phyloP scores from a whole-genome alignment of 495 filamentous ascomycete species.

The Penicillium tannophilum region DNA sequence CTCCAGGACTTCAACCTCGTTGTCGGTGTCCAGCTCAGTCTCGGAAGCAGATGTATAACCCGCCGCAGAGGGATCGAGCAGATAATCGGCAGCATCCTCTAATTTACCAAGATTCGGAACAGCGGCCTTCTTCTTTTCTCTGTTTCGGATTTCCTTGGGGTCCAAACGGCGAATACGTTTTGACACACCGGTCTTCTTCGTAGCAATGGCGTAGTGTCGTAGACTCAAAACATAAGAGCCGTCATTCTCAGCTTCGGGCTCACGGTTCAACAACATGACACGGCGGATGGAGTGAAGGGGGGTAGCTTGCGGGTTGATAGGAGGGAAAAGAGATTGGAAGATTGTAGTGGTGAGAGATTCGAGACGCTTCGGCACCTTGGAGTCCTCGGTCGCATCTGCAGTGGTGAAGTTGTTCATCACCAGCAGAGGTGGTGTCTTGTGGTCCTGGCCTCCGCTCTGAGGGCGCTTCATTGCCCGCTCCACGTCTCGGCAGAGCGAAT shows the following conservation, averaged over 20 bases:
- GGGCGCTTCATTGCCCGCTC: slow-evolving; percentile 79
- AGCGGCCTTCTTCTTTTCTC: slow-evolving; percentile 63
- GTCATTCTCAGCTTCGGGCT: slow-evolving; percentile 56
- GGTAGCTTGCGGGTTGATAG: slow-evolving; percentile 89
- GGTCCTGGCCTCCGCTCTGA: slow-evolving; percentile 78
- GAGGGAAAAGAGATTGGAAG: slow-evolving; percentile 95
- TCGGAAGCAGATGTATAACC: slow-evolving; percentile 93
- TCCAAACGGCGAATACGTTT: slow-evolving; percentile 80
- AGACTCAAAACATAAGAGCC: slow-evolving; percentile 84
- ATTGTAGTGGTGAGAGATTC: slow-evolving; percentile 91
- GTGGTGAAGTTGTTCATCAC: slow-evolving; percentile 98
- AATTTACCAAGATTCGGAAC: slow-evolving; percentile 89
- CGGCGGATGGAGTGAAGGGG: slow-evolving; percentile 86
- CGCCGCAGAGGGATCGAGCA: slow-evolving; percentile 80
- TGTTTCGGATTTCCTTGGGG: slow-evolving; percentile 73
- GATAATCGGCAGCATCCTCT: slow-evolving; percentile 92
- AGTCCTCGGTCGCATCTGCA: slow-evolving; percentile 54
- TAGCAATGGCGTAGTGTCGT: slow-evolving; percentile 92
- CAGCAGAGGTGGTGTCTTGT: slow-evolving; percentile 77
- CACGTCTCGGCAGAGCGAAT: slow-evolving; percentile 91
- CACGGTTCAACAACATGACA: slow-evolving; percentile 87
- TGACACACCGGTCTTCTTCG: slow-evolving; percentile 80
- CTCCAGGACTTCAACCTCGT: slow-evolving; percentile 89
- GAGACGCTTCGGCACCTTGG: slow-evolving; percentile 79
- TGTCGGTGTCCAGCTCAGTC: slow-evolving; percentile 90